Evolutionary conservation across 2,329 filamentous ascomycete genomes (phyloP), one percentile per base, ranked within the genome.

Genomic region (Penicillium occitanis): DNA sequence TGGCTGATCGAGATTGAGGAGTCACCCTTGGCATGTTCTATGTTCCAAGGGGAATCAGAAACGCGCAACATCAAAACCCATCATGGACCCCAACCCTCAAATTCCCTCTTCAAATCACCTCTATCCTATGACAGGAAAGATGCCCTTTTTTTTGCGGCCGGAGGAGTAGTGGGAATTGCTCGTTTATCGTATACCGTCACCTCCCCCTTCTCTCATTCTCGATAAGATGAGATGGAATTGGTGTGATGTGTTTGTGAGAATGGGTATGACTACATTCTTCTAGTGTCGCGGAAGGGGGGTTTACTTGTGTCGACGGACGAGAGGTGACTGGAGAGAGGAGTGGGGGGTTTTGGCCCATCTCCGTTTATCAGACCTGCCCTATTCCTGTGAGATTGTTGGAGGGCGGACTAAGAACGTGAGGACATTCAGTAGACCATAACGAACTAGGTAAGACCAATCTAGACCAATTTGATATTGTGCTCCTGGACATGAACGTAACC

Each of bases 321-420:
- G 67, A 69, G 73, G 72, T 72, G 75, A 72, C 72, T 73, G 76
- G 40, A 37, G 19, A 30, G 33, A 8, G 35, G 74, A 70, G 67
- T 68, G 71, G 74, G 28, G 8, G 7, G 74, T 19, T 19, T 69
- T 68, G 28, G 6, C 57, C 57, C 25, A 33, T 44, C 75, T 81
- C 77, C 78, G 76, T 82, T 82, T 78, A 78, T 84, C 84, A 84
- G 84, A 86, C 79, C 84, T 85, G 81, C 79, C 75, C 73, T 75
- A 71, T 73, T 77, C 40, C 37, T 76, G 68, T 69, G 74, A 85
- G 83, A 75, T 76, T 77, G 83, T 77, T 77, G 81, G 79, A 78
- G 77, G 78, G 77, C 79, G 81, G 84, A 86, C 84, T 86, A 86
- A 83, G 81, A 83, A 82, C 80, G 80, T 72, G 83, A 83, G 79